Base-by-base conservation (phyloP, 129 eudicot genomes). In the Escallonia herrerae region DNA sequence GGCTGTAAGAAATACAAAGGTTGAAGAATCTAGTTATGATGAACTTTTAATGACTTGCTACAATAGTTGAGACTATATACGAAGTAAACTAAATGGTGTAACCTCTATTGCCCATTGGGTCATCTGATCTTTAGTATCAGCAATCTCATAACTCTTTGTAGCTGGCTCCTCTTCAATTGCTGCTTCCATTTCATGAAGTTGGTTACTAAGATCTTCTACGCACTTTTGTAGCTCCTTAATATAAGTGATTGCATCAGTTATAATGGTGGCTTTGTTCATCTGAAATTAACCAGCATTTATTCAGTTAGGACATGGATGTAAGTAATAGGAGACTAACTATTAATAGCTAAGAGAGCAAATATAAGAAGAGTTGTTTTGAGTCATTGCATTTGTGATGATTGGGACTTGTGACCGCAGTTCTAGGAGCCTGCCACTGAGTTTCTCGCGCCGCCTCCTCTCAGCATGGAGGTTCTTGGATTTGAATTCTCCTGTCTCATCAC, bases 401-500 rank as follows among this genome's bases (percentile, higher is more conserved):
- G 99, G 99, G 65, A 89, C 95, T 12, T 74, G 58, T 43, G 96
- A 62, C 42, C 99, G 87, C 57, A 89, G 78, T 68, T 93, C 83
- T 1, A 93, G 87, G 65, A 83, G 85, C 72, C 91, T 60, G 37
- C 82, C 79, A 53, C 59, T 72, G 79, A 93, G 84, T 72, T 86
- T 93, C 66, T 78, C 74, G 8, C 96, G 91, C 14, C 96, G 72
- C 43, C 66, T 81, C 69, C 96, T 83, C 80, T 93, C 98, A 12
- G 98, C 95, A 0, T 65, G 15, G 43, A 93, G 85, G 80, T 93
- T 93, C 84, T 88, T 83, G 66, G 98, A 93, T 64, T 83, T 93
- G 72, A 44, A 83, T 41, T 52, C 75, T 60, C 40, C 70, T 22
- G 63, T 77, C 13, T 64, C 82, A 41, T 74, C 74, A 22, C 64